Evolutionary conservation across 768 basidiomycete species (phyloP).

Genomic region (Boletus fagicola): DNA sequence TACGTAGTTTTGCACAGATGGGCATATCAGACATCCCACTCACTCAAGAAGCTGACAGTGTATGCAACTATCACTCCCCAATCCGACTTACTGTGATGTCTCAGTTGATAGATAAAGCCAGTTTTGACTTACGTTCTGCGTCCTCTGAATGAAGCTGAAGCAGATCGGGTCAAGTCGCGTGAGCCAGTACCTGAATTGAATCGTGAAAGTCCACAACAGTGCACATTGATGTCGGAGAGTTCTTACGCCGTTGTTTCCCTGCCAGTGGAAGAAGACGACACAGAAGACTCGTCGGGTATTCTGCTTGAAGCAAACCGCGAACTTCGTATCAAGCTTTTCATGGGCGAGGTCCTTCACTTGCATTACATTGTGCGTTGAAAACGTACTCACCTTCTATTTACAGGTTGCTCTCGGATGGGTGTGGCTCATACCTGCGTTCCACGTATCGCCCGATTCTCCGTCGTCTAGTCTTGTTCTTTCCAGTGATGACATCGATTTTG

Average conservation of each 20-base stretch:
- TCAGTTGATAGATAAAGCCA: slow-evolving; percentile 35
- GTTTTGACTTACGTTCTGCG: slow-evolving; percentile 44
- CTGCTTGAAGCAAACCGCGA: slow-evolving; percentile 66
- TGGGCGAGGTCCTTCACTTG: slow-evolving; percentile 55
- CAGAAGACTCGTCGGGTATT: slow-evolving; percentile 40
- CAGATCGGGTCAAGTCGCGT: slow-evolving; percentile 42
- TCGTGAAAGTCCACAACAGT: neutral
- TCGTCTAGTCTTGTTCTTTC: slow-evolving; percentile 42
- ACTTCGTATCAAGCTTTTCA: slow-evolving; percentile 67
- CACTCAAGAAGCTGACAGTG: slow-evolving; percentile 1
- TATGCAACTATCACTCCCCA: slow-evolving; percentile 4
- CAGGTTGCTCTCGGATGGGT: slow-evolving; percentile 81
- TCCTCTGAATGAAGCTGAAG: slow-evolving; percentile 32
- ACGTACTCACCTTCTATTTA: neutral
- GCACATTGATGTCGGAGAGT: neutral
- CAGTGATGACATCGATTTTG: slow-evolving; percentile 72
- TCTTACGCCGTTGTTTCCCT: slow-evolving; percentile 1
- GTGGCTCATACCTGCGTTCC: slow-evolving; percentile 85
- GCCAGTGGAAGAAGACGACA: slow-evolving; percentile 9
- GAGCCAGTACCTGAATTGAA: slow-evolving; percentile 9
- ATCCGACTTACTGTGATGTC: neutral
- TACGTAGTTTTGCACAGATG: slow-evolving; percentile 68
- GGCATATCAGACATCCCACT: slow-evolving; percentile 33
- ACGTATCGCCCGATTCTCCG: slow-evolving; percentile 55
- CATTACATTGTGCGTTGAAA: neutral